phyloP scores from a whole-genome alignment of 2,329 filamentous ascomycete species.

The Lachnellula hyalina region DNA sequence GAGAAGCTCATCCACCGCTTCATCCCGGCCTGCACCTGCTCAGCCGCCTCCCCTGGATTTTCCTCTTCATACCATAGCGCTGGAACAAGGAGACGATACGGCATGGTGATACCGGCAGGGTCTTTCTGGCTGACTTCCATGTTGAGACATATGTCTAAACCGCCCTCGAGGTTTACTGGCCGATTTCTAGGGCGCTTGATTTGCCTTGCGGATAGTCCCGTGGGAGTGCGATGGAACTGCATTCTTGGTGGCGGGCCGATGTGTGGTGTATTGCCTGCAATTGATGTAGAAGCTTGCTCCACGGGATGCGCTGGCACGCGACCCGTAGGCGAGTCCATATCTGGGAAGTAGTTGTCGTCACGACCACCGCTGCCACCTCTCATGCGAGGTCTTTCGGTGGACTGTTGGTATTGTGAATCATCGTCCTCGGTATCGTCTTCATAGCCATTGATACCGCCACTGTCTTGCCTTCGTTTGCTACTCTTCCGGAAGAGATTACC shows the following conservation, averaged over 20 bases:
- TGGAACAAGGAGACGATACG: conserved; percentile 83
- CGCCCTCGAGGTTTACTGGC: conserved; percentile 72
- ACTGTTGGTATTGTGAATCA: conserved; percentile 10
- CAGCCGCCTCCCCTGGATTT: conserved; percentile 4
- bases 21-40: conserved; percentile 12
- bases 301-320: conserved; percentile 14
- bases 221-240: conserved; percentile 63
- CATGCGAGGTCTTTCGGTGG: conserved; percentile 17
- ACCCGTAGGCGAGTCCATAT: conserved; percentile 10
- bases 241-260: conserved; percentile 9
- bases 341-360: conserved; percentile 47
- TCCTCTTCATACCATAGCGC: conserved; percentile 53
- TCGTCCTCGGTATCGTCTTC: conserved; percentile 38
- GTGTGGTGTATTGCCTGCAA: conserved; percentile 18
- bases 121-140: conserved; percentile 83
- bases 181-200: conserved; percentile 48
- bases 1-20: conserved; percentile 17
- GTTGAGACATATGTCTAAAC: conserved; percentile 82
- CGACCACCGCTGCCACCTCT: conserved; percentile 36
- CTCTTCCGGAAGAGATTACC: conserved; percentile 43
- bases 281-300: conserved; percentile 19
- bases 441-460: conserved; percentile 51
- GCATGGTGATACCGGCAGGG: conserved; percentile 79
- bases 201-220: conserved; percentile 60
- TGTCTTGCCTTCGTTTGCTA: conserved; percentile 37